phyloP scores from a whole-genome alignment of 257 asterid genomes.

The Buddleja alternifolia region DNA sequence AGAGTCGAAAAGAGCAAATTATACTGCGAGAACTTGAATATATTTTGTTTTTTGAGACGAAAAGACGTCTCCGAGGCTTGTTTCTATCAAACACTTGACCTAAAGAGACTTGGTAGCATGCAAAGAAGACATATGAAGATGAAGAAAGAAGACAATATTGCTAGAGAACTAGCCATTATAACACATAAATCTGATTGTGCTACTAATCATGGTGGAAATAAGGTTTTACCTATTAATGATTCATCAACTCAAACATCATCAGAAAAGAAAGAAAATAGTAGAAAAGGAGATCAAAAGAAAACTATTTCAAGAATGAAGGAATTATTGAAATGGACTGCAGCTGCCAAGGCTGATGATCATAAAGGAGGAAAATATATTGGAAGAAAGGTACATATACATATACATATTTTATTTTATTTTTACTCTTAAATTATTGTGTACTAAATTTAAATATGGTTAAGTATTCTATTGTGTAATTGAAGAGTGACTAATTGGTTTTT shows the following conservation, averaged over 20 bases:
- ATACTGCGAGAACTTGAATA: conserved; percentile 7
- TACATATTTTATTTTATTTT: too few relatives aligned
- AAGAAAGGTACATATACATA: conserved; percentile 42
- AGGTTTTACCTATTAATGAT: conserved; percentile 46
- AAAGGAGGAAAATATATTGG: conserved; percentile 43
- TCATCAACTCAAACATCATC: conserved; percentile 8
- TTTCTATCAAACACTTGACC: conserved; percentile 47
- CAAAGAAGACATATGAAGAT: conserved; percentile 41
- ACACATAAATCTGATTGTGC: background rate
- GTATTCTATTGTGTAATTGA: too few relatives aligned
- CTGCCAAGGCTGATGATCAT: conserved; percentile 39
- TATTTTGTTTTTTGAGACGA: conserved; percentile 23
- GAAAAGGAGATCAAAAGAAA: conserved; percentile 29
- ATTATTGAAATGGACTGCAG: conserved; percentile 54
- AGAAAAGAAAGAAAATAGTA: conserved; percentile 35
- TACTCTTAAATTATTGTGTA: background rate
- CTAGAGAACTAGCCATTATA: too few relatives aligned
- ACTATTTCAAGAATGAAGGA: conserved; percentile 51
- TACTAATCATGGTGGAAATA: conserved; percentile 23
- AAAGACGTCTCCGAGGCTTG: conserved; percentile 52
- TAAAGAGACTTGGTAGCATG: conserved; percentile 38
- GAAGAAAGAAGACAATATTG: conserved; percentile 36
- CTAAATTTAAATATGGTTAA: too few relatives aligned
- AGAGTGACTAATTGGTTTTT: too few relatives aligned
- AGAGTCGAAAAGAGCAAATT: conserved; percentile 30